Conservation (phyloP, 176 grass and related monocot genomes). For the Alopecurus myosuroides region DNA sequence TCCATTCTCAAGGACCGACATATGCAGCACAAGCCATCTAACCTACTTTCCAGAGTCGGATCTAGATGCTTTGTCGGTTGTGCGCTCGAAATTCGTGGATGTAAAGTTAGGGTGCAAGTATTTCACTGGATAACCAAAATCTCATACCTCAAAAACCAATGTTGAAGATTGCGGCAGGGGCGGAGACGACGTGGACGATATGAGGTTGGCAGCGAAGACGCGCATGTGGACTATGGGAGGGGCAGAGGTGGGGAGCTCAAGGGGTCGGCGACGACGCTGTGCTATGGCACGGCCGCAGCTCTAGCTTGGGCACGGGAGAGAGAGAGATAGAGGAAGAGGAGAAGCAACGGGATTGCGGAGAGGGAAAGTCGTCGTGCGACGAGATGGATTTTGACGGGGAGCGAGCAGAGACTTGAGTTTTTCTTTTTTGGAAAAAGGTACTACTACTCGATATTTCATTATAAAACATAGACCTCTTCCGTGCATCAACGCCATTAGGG, state of each 20-base stretch:
- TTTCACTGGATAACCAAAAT: background rate
- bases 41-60: background rate
- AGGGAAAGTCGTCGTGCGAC: background rate
- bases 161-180: background rate
- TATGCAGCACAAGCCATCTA: background rate
- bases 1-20: background rate
- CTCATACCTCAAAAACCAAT: background rate
- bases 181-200: background rate
- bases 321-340: background rate
- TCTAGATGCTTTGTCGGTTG: background rate
- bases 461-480: no score
- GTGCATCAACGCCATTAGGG: no score
- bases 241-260: background rate
- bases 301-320: background rate
- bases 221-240: background rate
- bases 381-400: background rate
- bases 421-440: background rate
- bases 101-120: background rate
- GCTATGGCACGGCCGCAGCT: background rate
- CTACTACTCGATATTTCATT: no score
- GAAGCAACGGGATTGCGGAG: background rate
- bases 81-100: background rate
- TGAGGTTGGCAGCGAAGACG: background rate
- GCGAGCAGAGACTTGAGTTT: background rate
- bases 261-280: background rate